Evolutionary conservation across 139 green algal genomes (phyloP).

Genomic region (Tetraselmis chui): DNA sequence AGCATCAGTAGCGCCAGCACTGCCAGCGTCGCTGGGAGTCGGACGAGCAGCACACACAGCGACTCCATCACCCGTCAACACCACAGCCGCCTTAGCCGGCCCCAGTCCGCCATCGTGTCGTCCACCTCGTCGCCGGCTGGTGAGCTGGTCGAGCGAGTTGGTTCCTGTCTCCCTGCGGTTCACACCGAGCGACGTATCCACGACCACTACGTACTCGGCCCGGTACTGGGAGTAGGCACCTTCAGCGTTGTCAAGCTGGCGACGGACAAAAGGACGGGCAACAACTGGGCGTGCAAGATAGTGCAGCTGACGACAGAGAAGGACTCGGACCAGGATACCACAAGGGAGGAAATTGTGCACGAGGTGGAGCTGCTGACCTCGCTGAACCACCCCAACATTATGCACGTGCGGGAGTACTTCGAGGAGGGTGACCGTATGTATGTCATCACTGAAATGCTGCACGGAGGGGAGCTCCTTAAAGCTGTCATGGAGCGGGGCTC

Average conservation of each 20-base stretch:
- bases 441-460: constrained; percentile 9
- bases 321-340: neutral
- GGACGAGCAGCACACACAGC: too few relatives aligned
- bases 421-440: neutral
- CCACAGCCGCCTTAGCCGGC: too few relatives aligned
- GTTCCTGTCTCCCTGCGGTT: too few relatives aligned
- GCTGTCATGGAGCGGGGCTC: constrained; percentile 3
- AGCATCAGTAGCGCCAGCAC: too few relatives aligned
- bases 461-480: constrained; percentile 14
- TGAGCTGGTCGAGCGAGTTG: too few relatives aligned
- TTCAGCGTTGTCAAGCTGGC: neutral
- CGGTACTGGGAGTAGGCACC: neutral
- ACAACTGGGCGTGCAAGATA: neutral
- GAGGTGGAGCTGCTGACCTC: neutral
- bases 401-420: constrained; percentile 9
- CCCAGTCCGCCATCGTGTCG: too few relatives aligned
- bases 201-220: neutral
- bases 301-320: neutral
- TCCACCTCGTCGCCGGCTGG: too few relatives aligned
- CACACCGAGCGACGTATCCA: too few relatives aligned
- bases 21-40: too few relatives aligned
- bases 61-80: too few relatives aligned
- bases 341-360: neutral
- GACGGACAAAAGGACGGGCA: neutral
- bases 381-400: constrained; percentile 1